Evolutionary conservation across 2,329 filamentous ascomycete genomes (phyloP).

Genomic region (Pseudonectria foliicola): DNA sequence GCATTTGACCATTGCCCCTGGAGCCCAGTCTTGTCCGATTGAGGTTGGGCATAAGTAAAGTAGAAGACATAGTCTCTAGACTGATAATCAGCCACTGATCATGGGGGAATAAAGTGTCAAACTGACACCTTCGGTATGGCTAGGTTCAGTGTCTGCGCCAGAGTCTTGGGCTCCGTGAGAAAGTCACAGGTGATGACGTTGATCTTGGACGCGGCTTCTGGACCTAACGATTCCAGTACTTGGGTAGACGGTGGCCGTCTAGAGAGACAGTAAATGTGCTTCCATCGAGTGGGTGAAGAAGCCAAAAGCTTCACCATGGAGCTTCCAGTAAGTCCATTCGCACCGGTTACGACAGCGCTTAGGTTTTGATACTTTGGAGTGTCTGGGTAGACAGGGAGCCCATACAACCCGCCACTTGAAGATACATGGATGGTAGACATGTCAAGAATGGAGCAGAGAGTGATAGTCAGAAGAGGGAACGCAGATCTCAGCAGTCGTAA

Average conservation of each 20-base stretch:
- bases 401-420: too few relatives aligned
- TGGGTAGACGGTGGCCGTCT: conserved; percentile 1
- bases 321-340: conserved; percentile 7
- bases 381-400: too few relatives aligned
- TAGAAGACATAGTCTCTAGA: conserved; percentile 6
- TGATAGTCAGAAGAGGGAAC: too few relatives aligned
- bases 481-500: too few relatives aligned
- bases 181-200: conserved; percentile 1
- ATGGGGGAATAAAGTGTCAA: too few relatives aligned
- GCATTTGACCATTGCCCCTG: conserved; percentile 2
- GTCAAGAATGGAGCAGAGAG: too few relatives aligned
- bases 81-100: too few relatives aligned
- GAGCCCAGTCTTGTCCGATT: neutral
- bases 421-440: too few relatives aligned
- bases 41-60: conserved; percentile 4
- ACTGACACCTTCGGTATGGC: too few relatives aligned
- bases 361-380: too few relatives aligned
- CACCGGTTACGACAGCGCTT: conserved; percentile 7
- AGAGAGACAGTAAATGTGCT: conserved; percentile 3
- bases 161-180: neutral
- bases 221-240: neutral
- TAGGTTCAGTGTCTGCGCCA: too few relatives aligned
- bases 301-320: conserved; percentile 3
- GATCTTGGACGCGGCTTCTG: neutral
- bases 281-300: conserved; percentile 3